These are phyloP conservation scores for Crithidia acanthocephali DNA, from an alignment of 208 protist genomes.

Conservation along the genomic window DNA sequence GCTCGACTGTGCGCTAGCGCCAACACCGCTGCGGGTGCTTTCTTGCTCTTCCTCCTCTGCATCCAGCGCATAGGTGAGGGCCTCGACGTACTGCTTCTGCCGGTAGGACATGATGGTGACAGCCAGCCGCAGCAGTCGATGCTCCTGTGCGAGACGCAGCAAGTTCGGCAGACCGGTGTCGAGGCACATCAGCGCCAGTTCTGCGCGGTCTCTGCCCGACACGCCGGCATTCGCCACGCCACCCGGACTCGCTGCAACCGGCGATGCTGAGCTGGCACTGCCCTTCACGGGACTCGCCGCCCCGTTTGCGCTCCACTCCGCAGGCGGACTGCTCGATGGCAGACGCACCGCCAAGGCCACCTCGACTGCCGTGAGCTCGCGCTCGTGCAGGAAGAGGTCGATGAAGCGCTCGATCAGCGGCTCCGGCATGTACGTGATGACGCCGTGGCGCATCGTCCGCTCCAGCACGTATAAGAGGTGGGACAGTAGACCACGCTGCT, in stretches of 20 bases:
- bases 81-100: constrained; percentile 54
- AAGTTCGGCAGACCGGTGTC: constrained; percentile 48
- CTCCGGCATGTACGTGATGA: constrained; percentile 59
- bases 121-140: constrained; percentile 47
- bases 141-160: constrained; percentile 46
- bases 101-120: constrained; percentile 57
- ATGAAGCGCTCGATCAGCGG: constrained; percentile 59
- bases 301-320: too few relatives aligned
- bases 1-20: too few relatives aligned
- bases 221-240: neutral
- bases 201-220: constrained; percentile 34
- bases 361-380: constrained; percentile 26
- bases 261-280: neutral
- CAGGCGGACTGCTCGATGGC: neutral
- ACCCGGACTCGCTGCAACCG: neutral
- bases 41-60: constrained; percentile 21
- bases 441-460: constrained; percentile 39
- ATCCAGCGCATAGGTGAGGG: constrained; percentile 50
- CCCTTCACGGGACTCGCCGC: neutral
- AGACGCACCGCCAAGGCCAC: constrained; percentile 20
- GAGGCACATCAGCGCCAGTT: constrained; percentile 66
- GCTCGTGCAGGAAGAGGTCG: constrained; percentile 40
- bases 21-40: too few relatives aligned
- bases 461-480: constrained; percentile 55
- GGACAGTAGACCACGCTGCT: constrained; percentile 24